Conservation (phyloP, 768 basidiomycete species). For the Boletus reticuloceps region DNA sequence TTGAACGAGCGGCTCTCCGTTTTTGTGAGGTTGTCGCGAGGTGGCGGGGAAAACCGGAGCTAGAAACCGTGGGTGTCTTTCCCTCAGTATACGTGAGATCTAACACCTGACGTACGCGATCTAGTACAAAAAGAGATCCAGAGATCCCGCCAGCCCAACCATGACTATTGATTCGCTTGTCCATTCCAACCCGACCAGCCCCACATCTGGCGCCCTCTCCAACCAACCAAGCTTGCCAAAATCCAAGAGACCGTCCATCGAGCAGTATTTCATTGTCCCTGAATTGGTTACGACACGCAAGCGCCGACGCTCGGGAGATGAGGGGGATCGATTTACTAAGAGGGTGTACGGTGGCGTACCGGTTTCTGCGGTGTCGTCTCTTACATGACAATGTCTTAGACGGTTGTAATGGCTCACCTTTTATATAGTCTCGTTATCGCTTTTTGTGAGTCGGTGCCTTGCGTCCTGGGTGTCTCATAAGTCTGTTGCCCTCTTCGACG, state of each 20-base stretch:
- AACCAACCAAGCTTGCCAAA: slow-evolving; percentile 16
- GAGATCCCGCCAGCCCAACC: slow-evolving; percentile 31
- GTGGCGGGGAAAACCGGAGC: slow-evolving; percentile 84
- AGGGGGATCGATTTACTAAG: slow-evolving; percentile 23
- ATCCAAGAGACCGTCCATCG: slow-evolving; percentile 34
- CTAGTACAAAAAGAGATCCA: slow-evolving; percentile 58
- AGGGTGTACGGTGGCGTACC: slow-evolving; percentile 16
- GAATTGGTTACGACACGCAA: slow-evolving; percentile 20
- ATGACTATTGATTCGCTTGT: slow-evolving; percentile 67
- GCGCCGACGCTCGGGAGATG: slow-evolving; percentile 27
- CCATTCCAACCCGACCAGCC: slow-evolving; percentile 68
- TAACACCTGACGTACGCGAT: slow-evolving; percentile 28
- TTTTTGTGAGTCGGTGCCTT: slow-evolving; percentile 4
- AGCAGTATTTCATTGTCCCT: slow-evolving; percentile 36
- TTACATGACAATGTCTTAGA: slow-evolving; percentile 9
- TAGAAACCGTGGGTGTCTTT: slow-evolving; percentile 57
- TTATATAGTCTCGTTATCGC: slow-evolving; percentile 31
- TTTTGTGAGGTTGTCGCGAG: slow-evolving; percentile 80
- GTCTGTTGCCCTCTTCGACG: not conserved
- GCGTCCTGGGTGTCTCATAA: slow-evolving; percentile 1
- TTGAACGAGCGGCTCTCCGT: slow-evolving; percentile 72
- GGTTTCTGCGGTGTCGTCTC: slow-evolving; percentile 13
- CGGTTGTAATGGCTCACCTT: slow-evolving; percentile 1
- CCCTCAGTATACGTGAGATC: not conserved
- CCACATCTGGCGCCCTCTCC: slow-evolving; percentile 34